Percentiles rank a stretch among this genome's conserved stretches.
These are phyloP conservation scores for Aspergillus viridinutans DNA, from an alignment of 2,329 filamentous ascomycete genomes.

Conservation along the genomic window DNA sequence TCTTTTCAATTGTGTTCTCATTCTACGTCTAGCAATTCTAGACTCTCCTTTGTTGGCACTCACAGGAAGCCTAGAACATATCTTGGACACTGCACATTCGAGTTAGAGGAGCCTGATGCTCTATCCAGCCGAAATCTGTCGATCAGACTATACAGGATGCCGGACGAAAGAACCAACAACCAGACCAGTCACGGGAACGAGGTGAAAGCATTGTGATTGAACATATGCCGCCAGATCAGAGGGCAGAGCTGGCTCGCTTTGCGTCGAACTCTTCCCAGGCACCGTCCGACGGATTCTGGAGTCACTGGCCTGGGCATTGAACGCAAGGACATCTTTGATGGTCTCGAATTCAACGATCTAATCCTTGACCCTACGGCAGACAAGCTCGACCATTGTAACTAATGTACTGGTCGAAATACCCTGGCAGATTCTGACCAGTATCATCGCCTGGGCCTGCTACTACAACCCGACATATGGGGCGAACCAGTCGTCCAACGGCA, in stretches of 20 bases:
- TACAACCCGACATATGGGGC: slow-evolving; percentile 73
- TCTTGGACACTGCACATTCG: background rate
- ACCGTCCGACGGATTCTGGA: slow-evolving; percentile 13
- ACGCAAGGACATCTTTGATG: slow-evolving; percentile 33
- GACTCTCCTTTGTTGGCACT: background rate
- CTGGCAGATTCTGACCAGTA: slow-evolving; percentile 70
- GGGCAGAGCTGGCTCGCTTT: slow-evolving; percentile 23
- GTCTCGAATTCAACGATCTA: slow-evolving; percentile 44
- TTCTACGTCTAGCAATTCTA: background rate
- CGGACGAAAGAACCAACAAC: slow-evolving; percentile 11
- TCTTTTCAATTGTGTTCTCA: background rate
- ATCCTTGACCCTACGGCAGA: slow-evolving; percentile 50
- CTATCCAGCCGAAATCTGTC: slow-evolving; percentile 10
- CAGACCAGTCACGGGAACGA: slow-evolving; percentile 9
- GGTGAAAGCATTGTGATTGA: slow-evolving; percentile 22
- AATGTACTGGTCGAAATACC: slow-evolving; percentile 82
- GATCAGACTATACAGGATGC: slow-evolving; percentile 9
- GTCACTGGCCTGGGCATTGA: slow-evolving; percentile 18
- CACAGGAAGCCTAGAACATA: background rate
- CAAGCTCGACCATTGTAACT: slow-evolving; percentile 56
- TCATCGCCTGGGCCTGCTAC: slow-evolving; percentile 75
- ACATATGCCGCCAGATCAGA: slow-evolving; percentile 22
- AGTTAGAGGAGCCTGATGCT: background rate
- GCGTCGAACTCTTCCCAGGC: slow-evolving; percentile 27
- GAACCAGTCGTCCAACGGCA: slow-evolving; percentile 64